Evolutionary conservation across 192 early-diverging fungal species (phyloP).

Genomic region (Haplosporangium gracile): DNA sequence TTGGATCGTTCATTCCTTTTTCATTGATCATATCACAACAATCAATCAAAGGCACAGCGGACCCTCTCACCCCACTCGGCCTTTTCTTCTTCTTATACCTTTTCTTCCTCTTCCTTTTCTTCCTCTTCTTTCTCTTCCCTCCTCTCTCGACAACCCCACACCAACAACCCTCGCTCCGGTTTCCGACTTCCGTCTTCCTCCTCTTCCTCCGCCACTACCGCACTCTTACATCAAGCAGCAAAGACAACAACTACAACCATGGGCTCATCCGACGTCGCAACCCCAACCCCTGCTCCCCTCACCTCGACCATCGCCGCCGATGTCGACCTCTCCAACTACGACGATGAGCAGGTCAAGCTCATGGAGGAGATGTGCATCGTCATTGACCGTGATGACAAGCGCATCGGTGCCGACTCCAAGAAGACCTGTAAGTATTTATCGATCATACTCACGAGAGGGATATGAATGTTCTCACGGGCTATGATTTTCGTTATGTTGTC

Average conservation of each 20-base stretch:
- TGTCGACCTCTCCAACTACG: slow-evolving; percentile 72
- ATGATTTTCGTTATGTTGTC: neutral
- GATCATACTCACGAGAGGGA: neutral
- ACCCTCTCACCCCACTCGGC: neutral
- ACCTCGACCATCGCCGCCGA: slow-evolving; percentile 60
- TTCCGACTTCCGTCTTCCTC: slow-evolving; percentile 10
- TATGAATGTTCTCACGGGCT: neutral
- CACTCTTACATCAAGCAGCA: neutral
- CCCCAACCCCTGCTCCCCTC: slow-evolving; percentile 33
- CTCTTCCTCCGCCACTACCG: neutral
- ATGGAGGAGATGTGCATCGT: slow-evolving; percentile 99
- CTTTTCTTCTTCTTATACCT: neutral
- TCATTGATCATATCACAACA: neutral
- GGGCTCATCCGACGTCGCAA: slow-evolving; percentile 35
- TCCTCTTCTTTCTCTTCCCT: neutral
- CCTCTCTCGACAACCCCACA: neutral
- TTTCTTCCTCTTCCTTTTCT: slow-evolving; percentile 2
- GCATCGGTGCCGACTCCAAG: slow-evolving; percentile 89
- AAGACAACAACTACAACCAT: slow-evolving; percentile 19
- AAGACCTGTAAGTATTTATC: slow-evolving; percentile 82
- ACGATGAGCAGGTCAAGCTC: slow-evolving; percentile 90
- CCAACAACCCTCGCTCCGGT: neutral
- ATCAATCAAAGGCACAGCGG: slow-evolving; percentile 1
- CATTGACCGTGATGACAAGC: slow-evolving; percentile 87
- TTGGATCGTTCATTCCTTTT: neutral